Evolutionary conservation across 1,139 yeast genomes (phyloP).

Genomic region (Yamadazyma jaroonii): DNA sequence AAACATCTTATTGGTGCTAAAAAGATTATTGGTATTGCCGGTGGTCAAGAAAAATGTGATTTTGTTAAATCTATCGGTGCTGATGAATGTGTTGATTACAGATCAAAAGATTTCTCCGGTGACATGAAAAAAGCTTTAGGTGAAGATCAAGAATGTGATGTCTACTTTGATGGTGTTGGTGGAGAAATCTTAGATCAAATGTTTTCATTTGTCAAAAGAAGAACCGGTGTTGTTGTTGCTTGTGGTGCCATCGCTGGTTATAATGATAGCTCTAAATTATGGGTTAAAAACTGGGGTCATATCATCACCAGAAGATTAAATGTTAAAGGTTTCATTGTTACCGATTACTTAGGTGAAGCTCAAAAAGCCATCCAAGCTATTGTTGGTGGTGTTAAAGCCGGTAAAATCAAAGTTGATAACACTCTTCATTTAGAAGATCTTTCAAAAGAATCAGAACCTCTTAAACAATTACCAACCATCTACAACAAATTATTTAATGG

Average conservation of each 20-base stretch:
- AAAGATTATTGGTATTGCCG: constrained; percentile 64
- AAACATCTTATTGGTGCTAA: constrained; percentile 50
- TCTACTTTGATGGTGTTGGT: constrained; percentile 61
- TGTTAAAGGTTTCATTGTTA: constrained; percentile 47
- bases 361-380: constrained; percentile 36
- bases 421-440: constrained; percentile 25
- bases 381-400: constrained; percentile 32
- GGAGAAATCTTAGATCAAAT: constrained; percentile 55
- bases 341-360: constrained; percentile 32
- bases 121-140: constrained; percentile 46
- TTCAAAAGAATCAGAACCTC: constrained; percentile 18
- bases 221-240: constrained; percentile 45
- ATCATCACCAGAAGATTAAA: constrained; percentile 48
- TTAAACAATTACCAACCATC: constrained; percentile 25
- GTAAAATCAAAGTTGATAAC: constrained; percentile 34
- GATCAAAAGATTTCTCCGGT: constrained; percentile 36
- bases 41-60: constrained; percentile 54
- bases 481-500: constrained; percentile 30
- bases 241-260: constrained; percentile 66
- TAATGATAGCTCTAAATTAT: constrained; percentile 37
- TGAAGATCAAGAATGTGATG: constrained; percentile 39
- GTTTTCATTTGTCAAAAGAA: constrained; percentile 35
- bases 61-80: constrained; percentile 58
- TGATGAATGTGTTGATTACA: constrained; percentile 54
- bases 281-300: constrained; percentile 36